Percentiles rank a stretch among this genome's conserved stretches.
These are phyloP conservation scores for Ailanthus altissimus DNA, from an alignment of 345 rosid genomes.

Conservation along the genomic window DNA sequence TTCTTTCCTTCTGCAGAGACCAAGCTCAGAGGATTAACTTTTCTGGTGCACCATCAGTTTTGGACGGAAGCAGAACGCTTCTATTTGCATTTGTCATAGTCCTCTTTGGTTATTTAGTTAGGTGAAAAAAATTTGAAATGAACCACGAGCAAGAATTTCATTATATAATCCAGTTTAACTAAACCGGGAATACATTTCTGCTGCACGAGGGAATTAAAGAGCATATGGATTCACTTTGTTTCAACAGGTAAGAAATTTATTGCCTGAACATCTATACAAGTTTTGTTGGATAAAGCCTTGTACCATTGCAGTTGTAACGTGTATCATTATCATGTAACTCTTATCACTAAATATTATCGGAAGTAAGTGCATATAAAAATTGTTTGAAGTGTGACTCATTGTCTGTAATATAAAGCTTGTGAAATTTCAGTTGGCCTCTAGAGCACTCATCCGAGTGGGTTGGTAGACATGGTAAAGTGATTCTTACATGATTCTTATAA, in stretches of 20 bases:
- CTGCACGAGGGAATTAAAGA: not conserved
- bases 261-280: not conserved
- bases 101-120: slow-evolving; percentile 33
- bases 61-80: slow-evolving; percentile 31
- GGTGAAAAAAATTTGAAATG: slow-evolving; percentile 18
- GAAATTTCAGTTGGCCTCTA: too few relatives aligned
- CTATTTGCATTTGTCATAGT: slow-evolving; percentile 31
- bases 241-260: slow-evolving; percentile 7
- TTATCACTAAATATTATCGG: not conserved
- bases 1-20: slow-evolving; percentile 51
- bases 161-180: not conserved
- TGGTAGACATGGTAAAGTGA: too few relatives aligned
- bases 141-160: not conserved
- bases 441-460: too few relatives aligned
- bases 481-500: too few relatives aligned
- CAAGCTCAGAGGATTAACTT: slow-evolving; percentile 71
- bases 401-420: too few relatives aligned
- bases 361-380: not conserved
- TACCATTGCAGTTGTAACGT: slow-evolving; percentile 11
- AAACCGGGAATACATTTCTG: not conserved
- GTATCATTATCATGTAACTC: not conserved
- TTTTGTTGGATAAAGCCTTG: slow-evolving; percentile 26
- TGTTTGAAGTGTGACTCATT: too few relatives aligned
- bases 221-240: slow-evolving; percentile 2
- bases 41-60: slow-evolving; percentile 44